Base-by-base conservation (phyloP, 1,139 yeast species). In the Blastobotrys niveus region DNA sequence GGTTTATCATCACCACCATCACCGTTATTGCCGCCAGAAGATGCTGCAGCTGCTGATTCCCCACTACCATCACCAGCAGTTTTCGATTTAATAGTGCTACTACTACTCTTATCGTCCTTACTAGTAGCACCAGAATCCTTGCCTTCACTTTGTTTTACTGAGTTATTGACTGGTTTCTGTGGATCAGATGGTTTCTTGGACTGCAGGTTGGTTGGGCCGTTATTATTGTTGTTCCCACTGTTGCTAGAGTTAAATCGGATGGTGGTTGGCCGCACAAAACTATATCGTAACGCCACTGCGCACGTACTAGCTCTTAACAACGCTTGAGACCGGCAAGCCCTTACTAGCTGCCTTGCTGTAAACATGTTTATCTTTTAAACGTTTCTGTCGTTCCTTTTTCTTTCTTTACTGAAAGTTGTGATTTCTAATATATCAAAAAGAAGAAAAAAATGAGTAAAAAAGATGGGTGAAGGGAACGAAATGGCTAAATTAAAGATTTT, bases 281-380 rank as follows among this genome's bases (percentile, higher is more conserved):
- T 21, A 3, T 26, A 17, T 3, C 26, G 27, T n/a, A 19, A 3
- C 18, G n/a, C n/a, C n/a, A n/a, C n/a, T n/a, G n/a, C n/a, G n/a
- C n/a, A n/a, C n/a, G 3, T 17, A 5, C 26, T 25, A 15, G 25
- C 18, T 12, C 35, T 20, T 22, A 41, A 15, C 7, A 41, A 24
- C 7, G 40, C 6, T 20, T 35, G 44, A 22, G 29, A 19, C 29
- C 44, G 38, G 15, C 44, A 41, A 15, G 44, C 40, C 20, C 31
- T 41, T 10, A 41, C 44, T 20, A 41, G 25, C 39, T 41, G 44
- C 40, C 44, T 34, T 29, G 44, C 34, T 22, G 44, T 24, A 34
- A 41, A 41, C 44, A 41, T 41, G 15, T 18, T 33, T 30, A 22
- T 14, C 17, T n/a, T 27, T 26, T 20, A 20, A 5, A 37, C 29